Evolutionary conservation across 345 rosid genomes (phyloP).

Genomic region (Microcos paniculata): DNA sequence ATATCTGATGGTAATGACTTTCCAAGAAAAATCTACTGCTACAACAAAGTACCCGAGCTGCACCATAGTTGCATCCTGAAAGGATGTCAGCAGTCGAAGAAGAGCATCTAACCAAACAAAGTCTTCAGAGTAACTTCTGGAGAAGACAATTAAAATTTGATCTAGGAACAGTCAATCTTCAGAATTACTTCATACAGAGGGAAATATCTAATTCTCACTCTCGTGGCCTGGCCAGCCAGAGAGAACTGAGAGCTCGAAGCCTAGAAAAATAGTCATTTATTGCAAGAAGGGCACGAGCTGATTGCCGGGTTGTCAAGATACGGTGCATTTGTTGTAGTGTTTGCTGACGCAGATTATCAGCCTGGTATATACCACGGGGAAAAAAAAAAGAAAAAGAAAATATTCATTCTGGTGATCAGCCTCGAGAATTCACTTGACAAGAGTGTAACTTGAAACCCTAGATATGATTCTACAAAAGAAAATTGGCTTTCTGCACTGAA

Average conservation of each 20-base stretch:
- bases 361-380: conserved; percentile 33
- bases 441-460: no score
- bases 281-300: conserved; percentile 79
- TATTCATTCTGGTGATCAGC: background rate
- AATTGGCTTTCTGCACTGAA: background rate
- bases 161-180: background rate
- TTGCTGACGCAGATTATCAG: conserved; percentile 74
- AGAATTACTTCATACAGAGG: background rate
- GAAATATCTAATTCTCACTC: conserved; percentile 31
- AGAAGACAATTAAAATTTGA: background rate
- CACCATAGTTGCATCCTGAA: background rate
- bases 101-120: background rate
- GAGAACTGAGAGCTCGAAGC: conserved; percentile 77
- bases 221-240: conserved; percentile 74
- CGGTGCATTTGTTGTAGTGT: conserved; percentile 75
- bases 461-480: background rate
- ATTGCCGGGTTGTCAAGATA: conserved; percentile 66
- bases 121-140: background rate
- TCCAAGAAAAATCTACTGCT: conserved; percentile 17
- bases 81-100: background rate
- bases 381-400: background rate
- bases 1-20: conserved; percentile 23
- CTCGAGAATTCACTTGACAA: background rate
- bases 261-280: conserved; percentile 64
- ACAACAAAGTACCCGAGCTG: conserved; percentile 12